Base-by-base conservation (phyloP, 805 yeast species). In the Pichia californica region DNA sequence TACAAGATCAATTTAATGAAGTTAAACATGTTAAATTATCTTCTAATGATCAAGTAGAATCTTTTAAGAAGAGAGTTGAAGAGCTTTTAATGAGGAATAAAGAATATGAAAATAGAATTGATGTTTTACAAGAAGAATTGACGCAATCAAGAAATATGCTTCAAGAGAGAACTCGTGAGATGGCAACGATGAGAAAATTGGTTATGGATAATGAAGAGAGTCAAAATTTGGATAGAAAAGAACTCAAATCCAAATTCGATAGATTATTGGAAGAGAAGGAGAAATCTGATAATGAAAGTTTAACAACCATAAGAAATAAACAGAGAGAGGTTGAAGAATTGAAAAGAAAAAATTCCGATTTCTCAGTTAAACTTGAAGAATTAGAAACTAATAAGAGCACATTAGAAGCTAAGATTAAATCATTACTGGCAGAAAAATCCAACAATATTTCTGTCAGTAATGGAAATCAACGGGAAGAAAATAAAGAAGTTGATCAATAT, bases 81-180 rank as follows among this genome's bases (percentile, higher is more conserved):
- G 95, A 87, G 54, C 59, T 84, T 39, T 56, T 71, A 3, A 74
- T 83, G 72, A 77, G 84, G 42, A 63, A 80, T 31, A 74, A 75
- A 47, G 98, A 93, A 52, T 67, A 79, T 2, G 72, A 70, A 34
- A 69, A 69, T 41, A 73, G 76, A 49, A 68, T 76, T 19, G 88
- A 84, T 44, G 74, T 78, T 2, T 59, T 89, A 25, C 88, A 85
- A 52, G 95, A 88, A 44, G 96, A 89, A 56, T 64, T 91, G n/a
- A 67, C 74, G 10, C 97, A 89, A 45, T 68, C 85, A 5, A 74
- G 87, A 43, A 73, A 76, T 27, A 69, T 81, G 61, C 62, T 89
- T 3, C 93, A 82, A 55, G 96, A 88, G 55, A 75, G 95, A 47
- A 78, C 85, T 0, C 70, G 89, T 40, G 98, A 91, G 62, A 72